A percentile compares a stretch with the other conserved stretches of the same genome.
Evolutionary conservation across 2,329 filamentous ascomycete genomes (phyloP).

Genomic region (Monosporascus sp.): DNA sequence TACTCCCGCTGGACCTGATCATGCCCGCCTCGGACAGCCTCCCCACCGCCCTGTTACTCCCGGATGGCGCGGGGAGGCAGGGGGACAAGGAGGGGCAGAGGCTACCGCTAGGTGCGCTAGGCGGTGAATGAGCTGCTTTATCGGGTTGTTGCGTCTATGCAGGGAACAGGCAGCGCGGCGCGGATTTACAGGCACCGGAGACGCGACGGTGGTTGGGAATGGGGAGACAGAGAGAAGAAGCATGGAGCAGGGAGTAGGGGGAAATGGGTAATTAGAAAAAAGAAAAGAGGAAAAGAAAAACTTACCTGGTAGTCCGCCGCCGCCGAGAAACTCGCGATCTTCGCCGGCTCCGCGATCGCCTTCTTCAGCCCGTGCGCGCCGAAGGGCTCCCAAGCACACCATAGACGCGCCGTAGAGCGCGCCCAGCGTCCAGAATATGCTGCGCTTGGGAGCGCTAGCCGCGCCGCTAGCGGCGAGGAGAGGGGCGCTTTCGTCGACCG

Average conservation of each 20-base stretch:
- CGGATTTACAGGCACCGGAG: too few relatives aligned
- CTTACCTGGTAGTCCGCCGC: too few relatives aligned
- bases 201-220: too few relatives aligned
- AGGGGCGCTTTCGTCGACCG: constrained; percentile 12
- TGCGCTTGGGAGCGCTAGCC: constrained; percentile 7
- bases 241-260: too few relatives aligned
- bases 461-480: constrained; percentile 9
- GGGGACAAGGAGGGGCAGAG: constrained; percentile 39
- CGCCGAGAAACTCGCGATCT: too few relatives aligned
- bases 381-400: constrained; percentile 60
- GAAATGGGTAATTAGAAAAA: too few relatives aligned
- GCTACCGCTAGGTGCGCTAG: constrained; percentile 53
- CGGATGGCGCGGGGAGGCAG: too few relatives aligned
- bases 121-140: constrained; percentile 54
- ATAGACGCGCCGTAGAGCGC: constrained; percentile 57
- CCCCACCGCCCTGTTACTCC: constrained; percentile 46
- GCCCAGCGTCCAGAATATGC: constrained; percentile 54
- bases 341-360: constrained; percentile 51
- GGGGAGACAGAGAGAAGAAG: too few relatives aligned
- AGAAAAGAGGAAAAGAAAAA: too few relatives aligned
- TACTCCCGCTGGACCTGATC: constrained; percentile 60
- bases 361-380: constrained; percentile 63
- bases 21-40: constrained; percentile 59
- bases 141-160: too few relatives aligned
- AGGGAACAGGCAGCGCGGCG: too few relatives aligned